A percentile compares a stretch with the other conserved stretches of the same genome.
These are phyloP conservation scores for Pestalotiopsis sp. DNA, from an alignment of 2,329 filamentous ascomycete genomes.

Conservation along the genomic window DNA sequence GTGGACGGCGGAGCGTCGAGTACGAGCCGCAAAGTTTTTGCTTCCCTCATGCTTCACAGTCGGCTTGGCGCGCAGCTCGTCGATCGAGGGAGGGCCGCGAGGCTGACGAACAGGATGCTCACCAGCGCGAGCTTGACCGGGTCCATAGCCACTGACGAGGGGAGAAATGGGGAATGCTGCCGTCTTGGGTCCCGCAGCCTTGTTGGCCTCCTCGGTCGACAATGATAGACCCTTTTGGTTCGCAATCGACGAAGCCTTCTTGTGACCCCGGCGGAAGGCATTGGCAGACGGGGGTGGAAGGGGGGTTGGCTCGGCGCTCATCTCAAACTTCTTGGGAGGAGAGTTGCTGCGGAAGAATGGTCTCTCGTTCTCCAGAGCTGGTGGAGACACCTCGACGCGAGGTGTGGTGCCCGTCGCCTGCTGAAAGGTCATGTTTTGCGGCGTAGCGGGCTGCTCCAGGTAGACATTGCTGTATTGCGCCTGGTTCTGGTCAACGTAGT, in stretches of 20 bases:
- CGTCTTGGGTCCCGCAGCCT: constrained; percentile 74
- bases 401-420: constrained; percentile 63
- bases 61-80: constrained; percentile 87
- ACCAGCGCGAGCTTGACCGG: constrained; percentile 88
- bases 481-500: constrained; percentile 70
- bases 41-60: constrained; percentile 93
- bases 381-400: constrained; percentile 81
- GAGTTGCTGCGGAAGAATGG: constrained; percentile 63
- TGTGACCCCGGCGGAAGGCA: constrained; percentile 91
- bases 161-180: constrained; percentile 80
- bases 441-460: constrained; percentile 45
- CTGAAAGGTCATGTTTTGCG: constrained; percentile 36
- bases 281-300: constrained; percentile 87
- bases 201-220: constrained; percentile 48
- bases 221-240: constrained; percentile 57
- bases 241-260: constrained; percentile 81
- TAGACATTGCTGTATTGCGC: constrained; percentile 34
- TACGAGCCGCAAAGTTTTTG: constrained; percentile 94
- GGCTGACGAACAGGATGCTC: constrained; percentile 95
- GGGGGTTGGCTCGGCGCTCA: constrained; percentile 69
- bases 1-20: constrained; percentile 88
- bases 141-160: constrained; percentile 78
- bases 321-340: constrained; percentile 68
- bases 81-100: constrained; percentile 85
- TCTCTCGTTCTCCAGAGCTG: constrained; percentile 62